Percentiles rank a stretch among this genome's conserved stretches.
Conservation (phyloP, 306 rosid species). For the Mimosa pudica region DNA sequence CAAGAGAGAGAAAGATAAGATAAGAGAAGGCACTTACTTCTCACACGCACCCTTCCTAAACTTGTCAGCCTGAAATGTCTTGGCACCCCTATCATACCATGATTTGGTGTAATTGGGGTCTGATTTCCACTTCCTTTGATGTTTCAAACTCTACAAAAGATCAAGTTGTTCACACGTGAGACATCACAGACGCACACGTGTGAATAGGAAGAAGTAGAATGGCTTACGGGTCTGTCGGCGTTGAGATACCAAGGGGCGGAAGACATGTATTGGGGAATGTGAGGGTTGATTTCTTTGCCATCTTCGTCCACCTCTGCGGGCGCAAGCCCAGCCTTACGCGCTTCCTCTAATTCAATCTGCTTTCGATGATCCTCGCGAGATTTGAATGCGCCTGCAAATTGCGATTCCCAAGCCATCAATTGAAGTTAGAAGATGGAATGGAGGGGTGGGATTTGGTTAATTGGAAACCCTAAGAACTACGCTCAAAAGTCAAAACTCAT, state of each 20-base stretch:
- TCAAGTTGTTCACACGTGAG: too few species aligned
- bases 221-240: conserved; percentile 54
- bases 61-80: conserved; percentile 54
- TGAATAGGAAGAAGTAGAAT: background rate
- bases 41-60: conserved; percentile 65
- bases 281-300: conserved; percentile 75
- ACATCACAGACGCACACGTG: too few species aligned
- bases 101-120: conserved; percentile 60
- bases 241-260: conserved; percentile 73
- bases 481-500: too few species aligned
- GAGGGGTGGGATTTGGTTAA: too few species aligned
- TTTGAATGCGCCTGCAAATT: conserved; percentile 62
- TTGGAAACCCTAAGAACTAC: too few species aligned
- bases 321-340: conserved; percentile 75
- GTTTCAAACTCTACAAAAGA: conserved; percentile 51
- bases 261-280: conserved; percentile 67
- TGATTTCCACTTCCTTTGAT: conserved; percentile 66
- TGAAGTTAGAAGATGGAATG: too few species aligned
- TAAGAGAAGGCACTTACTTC: conserved; percentile 42
- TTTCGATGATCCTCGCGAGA: conserved; percentile 68
- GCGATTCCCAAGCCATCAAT: too few species aligned
- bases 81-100: conserved; percentile 67
- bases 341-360: conserved; percentile 65
- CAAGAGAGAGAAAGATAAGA: background rate
- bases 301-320: conserved; percentile 71